Conservation (phyloP, 2,329 filamentous ascomycete species). For the Fusarium nelsonii region DNA sequence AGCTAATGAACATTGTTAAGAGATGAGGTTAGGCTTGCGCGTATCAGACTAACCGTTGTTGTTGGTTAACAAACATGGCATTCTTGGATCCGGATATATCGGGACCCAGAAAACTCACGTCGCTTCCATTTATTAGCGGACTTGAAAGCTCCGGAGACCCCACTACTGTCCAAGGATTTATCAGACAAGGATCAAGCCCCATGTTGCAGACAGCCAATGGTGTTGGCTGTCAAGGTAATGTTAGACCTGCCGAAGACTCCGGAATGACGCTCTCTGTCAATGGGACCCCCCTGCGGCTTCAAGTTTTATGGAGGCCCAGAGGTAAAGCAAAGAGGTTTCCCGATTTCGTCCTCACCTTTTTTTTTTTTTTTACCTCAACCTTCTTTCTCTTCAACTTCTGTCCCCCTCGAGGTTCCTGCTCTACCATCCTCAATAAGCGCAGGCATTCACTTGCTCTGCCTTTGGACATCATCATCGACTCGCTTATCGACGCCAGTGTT, state of each 20-base stretch:
- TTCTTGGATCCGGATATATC: slow-evolving; percentile 32
- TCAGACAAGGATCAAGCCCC: slow-evolving; percentile 11
- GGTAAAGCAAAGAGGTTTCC: slow-evolving; percentile 19
- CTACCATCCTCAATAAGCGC: background rate
- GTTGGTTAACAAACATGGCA: slow-evolving; percentile 11
- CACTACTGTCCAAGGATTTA: slow-evolving; percentile 19
- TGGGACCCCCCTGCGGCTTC: slow-evolving; percentile 13
- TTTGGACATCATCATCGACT: slow-evolving; percentile 3
- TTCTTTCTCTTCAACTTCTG: background rate
- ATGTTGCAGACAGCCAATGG: slow-evolving; percentile 21
- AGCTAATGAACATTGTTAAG: background rate
- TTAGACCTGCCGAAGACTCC: slow-evolving; percentile 39
- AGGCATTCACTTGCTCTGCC: slow-evolving; percentile 44
- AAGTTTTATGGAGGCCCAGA: slow-evolving; percentile 7
- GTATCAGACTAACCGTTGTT: background rate
- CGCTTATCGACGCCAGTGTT: slow-evolving; percentile 36
- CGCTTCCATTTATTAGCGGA: slow-evolving; percentile 31
- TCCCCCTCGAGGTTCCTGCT: slow-evolving; percentile 26
- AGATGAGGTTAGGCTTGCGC: background rate
- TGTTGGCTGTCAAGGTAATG: slow-evolving; percentile 17
- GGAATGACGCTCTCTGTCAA: slow-evolving; percentile 35
- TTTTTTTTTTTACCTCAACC: slow-evolving; percentile 12
- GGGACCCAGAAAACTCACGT: slow-evolving; percentile 25
- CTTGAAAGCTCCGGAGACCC: slow-evolving; percentile 24
- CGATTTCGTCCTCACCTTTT: slow-evolving; percentile 15